Evolutionary conservation across 768 basidiomycete genomes (phyloP), one percentile per base, ranked within the genome.

Genomic region (Ramaria sp.): DNA sequence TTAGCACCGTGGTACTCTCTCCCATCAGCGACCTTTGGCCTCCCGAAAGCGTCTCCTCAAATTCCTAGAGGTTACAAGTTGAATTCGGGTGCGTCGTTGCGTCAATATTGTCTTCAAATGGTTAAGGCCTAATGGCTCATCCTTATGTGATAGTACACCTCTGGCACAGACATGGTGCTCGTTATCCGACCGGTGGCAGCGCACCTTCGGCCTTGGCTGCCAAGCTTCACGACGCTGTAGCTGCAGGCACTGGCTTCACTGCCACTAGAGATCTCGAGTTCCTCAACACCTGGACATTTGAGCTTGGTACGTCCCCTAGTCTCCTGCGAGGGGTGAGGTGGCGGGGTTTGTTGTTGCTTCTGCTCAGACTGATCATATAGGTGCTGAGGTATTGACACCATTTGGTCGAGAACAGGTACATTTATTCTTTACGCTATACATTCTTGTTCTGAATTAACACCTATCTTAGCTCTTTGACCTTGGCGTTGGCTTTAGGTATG

Each of bases 391-490:
- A 33, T 71, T 94, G 59, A 92, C 91, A n/a, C 89, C 91, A 0
- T 94, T 94, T 60, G 91, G 92, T 48, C 74, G 92, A 49, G 82
- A 88, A 63, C 91, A 96, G 62, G 71, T 93, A 27, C 66, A 59
- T 61, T 61, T 54, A 41, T n/a, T 37, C 34, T 13, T 7, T 13
- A 37, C 34, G 9, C 4, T 13, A 13, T 37, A 10, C 34, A 2
- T 27, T 27, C 27, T 27, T 37, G 34, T 1, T 37, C 9, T 37
- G 10, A 37, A 10, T 7, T 34, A 13, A 37, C 9, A 1, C 9
- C 13, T 13, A 2, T 37, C 13, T 1, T 37, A 37, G 34, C 9
- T 37, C 10, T 37, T 37, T 7, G 34, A 37, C 9, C 34, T 37
- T 10, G 34, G 34, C 13, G 34, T 37, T 37, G 34, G 34, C 34